phyloP scores from a whole-genome alignment of 2,329 filamentous ascomycete species.

The Simplicillium aogashimaense region DNA sequence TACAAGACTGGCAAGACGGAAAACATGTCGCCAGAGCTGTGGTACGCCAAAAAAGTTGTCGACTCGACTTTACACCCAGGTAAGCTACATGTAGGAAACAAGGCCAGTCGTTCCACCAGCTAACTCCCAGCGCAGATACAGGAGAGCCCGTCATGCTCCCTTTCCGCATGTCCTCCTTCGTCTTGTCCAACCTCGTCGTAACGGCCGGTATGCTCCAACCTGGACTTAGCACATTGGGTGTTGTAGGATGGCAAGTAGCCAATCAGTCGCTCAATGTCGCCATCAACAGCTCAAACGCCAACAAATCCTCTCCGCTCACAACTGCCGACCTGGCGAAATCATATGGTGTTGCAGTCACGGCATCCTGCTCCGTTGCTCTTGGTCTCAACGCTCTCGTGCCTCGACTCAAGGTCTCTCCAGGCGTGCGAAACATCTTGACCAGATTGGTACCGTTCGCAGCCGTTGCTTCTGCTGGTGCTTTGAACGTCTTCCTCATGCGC shows the following conservation, averaged over 20 bases:
- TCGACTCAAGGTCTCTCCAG: slow-evolving; percentile 68
- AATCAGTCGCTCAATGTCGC: slow-evolving; percentile 98
- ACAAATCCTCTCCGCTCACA: slow-evolving; percentile 88
- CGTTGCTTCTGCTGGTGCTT: slow-evolving; percentile 78
- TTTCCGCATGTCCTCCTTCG: slow-evolving; percentile 95
- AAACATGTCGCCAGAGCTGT: slow-evolving; percentile 82
- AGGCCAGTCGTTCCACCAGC: no score
- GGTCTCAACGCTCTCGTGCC: slow-evolving; percentile 87
- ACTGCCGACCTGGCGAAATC: slow-evolving; percentile 75
- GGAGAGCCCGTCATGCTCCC: slow-evolving; percentile 86
- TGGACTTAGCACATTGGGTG: slow-evolving; percentile 70
- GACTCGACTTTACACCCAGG: slow-evolving; percentile 94
- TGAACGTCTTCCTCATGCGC: slow-evolving; percentile 98
- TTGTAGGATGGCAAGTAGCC: slow-evolving; percentile 85
- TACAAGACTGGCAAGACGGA: slow-evolving; percentile 79
- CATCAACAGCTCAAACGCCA: slow-evolving; percentile 95
- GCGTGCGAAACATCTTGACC: slow-evolving; percentile 64
- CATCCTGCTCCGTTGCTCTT: slow-evolving; percentile 87
- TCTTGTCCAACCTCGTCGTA: slow-evolving; percentile 85
- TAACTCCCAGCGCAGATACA: slow-evolving; percentile 54
- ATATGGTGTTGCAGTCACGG: slow-evolving; percentile 83
- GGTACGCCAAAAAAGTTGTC: slow-evolving; percentile 93
- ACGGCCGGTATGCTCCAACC: slow-evolving; percentile 97
- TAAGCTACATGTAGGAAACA: no score
- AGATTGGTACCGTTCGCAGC: slow-evolving; percentile 95